Percentiles rank a stretch among this genome's conserved stretches.
phyloP scores from a whole-genome alignment of 2,329 filamentous ascomycete species.

The Bipolaris gigantea region DNA sequence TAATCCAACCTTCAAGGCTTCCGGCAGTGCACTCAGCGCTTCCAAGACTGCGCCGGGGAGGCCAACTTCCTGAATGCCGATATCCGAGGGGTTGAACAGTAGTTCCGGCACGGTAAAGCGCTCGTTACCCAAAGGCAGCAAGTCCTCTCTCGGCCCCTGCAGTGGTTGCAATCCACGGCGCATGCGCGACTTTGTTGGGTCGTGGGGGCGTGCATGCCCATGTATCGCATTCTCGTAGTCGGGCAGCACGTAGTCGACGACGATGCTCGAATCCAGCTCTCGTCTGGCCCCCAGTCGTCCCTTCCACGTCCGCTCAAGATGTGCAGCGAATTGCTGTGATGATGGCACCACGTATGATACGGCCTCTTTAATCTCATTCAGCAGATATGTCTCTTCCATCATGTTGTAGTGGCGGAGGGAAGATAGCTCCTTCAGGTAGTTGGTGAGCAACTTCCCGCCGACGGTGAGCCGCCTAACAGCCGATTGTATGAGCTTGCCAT shows the following conservation, averaged over 20 bases:
- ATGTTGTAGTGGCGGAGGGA: constrained; percentile 94
- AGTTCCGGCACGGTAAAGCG: constrained; percentile 88
- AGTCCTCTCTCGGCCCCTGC: constrained; percentile 66
- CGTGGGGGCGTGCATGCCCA: constrained; percentile 76
- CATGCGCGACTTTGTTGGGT: constrained; percentile 63
- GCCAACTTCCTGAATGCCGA: constrained; percentile 81
- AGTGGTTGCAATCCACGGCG: constrained; percentile 53
- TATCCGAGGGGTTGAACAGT: constrained; percentile 82
- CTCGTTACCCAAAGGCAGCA: constrained; percentile 87
- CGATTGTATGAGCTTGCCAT: constrained; percentile 76
- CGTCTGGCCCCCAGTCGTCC: constrained; percentile 58
- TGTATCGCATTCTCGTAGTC: constrained; percentile 68
- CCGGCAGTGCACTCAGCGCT: constrained; percentile 71
- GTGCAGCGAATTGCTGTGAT: constrained; percentile 60
- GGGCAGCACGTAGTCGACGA: constrained; percentile 89
- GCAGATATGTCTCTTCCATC: constrained; percentile 88
- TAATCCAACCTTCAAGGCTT: constrained; percentile 81
- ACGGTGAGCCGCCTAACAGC: constrained; percentile 85
- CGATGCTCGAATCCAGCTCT: constrained; percentile 59
- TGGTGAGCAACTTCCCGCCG: constrained; percentile 90
- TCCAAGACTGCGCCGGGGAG: constrained; percentile 82
- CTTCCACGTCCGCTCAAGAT: constrained; percentile 85
- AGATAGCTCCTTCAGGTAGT: constrained; percentile 85
- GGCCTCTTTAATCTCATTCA: constrained; percentile 94
- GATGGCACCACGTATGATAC: constrained; percentile 80